These are phyloP conservation scores for Cicer arietinum DNA, from an alignment of 306 rosid species.

Conservation along the genomic window DNA sequence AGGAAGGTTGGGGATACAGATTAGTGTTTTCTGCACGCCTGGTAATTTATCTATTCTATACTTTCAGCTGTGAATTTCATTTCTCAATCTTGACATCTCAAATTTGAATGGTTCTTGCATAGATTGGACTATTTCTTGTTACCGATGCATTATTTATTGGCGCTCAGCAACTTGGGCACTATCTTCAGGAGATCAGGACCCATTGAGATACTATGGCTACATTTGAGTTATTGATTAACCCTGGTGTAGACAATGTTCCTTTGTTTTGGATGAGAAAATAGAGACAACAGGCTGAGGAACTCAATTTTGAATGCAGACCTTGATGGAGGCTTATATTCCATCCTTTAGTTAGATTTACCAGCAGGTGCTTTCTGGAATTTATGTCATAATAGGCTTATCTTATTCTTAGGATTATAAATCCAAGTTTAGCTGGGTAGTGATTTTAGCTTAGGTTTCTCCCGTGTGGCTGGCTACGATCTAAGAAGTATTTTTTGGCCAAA, in stretches of 20 bases:
- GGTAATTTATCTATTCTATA: slow-evolving; percentile 54
- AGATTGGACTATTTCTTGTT: slow-evolving; percentile 72
- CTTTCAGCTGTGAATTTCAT: slow-evolving; percentile 15
- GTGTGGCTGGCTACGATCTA: slow-evolving; percentile 9
- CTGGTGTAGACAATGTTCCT: slow-evolving; percentile 26
- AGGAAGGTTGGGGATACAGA: slow-evolving; percentile 89
- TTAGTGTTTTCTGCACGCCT: slow-evolving; percentile 85
- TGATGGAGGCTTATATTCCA: slow-evolving; percentile 19
- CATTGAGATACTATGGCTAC: slow-evolving; percentile 54
- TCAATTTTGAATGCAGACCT: slow-evolving; percentile 44
- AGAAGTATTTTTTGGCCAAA: slow-evolving; percentile 6
- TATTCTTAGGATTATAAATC: slow-evolving; percentile 36
- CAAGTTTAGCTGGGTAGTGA: slow-evolving; percentile 24
- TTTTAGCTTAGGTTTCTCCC: slow-evolving; percentile 35
- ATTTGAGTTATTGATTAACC: slow-evolving; percentile 26
- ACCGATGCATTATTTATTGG: slow-evolving; percentile 80
- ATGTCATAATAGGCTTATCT: slow-evolving; percentile 20
- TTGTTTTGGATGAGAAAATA: slow-evolving; percentile 34
- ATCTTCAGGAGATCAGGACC: slow-evolving; percentile 74
- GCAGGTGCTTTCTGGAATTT: slow-evolving; percentile 17
- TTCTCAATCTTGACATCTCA: slow-evolving; percentile 22
- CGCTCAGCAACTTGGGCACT: slow-evolving; percentile 72
- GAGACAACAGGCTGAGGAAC: slow-evolving; percentile 40
- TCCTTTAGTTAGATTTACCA: slow-evolving; percentile 38
- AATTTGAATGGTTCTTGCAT: slow-evolving; percentile 42